Conservation (phyloP, 345 rosid genomes). For the Sapria himalayana region DNA sequence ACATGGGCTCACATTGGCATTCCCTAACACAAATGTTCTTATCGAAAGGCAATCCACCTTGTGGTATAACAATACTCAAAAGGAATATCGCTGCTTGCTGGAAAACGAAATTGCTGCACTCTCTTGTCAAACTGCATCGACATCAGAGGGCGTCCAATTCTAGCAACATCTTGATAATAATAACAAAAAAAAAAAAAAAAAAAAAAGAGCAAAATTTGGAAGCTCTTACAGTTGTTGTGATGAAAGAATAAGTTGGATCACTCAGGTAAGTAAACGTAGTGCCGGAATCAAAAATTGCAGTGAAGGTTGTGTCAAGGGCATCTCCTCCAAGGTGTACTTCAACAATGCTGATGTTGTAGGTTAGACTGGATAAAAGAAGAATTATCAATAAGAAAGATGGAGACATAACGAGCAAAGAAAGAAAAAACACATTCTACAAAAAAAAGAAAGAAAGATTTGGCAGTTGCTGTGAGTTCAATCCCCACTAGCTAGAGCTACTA, state of each 20-base stretch:
- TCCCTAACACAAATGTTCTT: constrained; percentile 3
- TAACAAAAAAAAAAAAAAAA: neutral
- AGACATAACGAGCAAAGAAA: too few relatives aligned
- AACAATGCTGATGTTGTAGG: constrained; percentile 58
- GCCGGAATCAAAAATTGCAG: constrained; percentile 81
- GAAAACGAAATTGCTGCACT: constrained; percentile 29
- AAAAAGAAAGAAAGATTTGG: too few relatives aligned
- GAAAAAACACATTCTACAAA: too few relatives aligned
- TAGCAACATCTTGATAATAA: constrained; percentile 1
- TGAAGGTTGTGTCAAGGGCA: constrained; percentile 26
- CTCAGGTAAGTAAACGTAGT: constrained; percentile 85
- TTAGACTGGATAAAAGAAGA: constrained; percentile 42
- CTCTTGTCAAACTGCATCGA: constrained; percentile 54
- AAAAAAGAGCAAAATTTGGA: neutral
- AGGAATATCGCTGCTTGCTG: constrained; percentile 20
- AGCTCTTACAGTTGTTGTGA: constrained; percentile 45
- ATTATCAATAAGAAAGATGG: too few relatives aligned
- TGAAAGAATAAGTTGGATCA: constrained; percentile 41
- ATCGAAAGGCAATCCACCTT: constrained; percentile 20
- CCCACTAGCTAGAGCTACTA: too few relatives aligned
- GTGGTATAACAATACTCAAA: constrained; percentile 66
- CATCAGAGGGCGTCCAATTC: constrained; percentile 5
- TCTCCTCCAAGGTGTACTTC: constrained; percentile 41
- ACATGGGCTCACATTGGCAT: too few relatives aligned
- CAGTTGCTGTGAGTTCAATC: too few relatives aligned